Evolutionary conservation across 2,329 filamentous ascomycete genomes (phyloP), one percentile per base, ranked within the genome.

Genomic region (Monilinia fructicola): DNA sequence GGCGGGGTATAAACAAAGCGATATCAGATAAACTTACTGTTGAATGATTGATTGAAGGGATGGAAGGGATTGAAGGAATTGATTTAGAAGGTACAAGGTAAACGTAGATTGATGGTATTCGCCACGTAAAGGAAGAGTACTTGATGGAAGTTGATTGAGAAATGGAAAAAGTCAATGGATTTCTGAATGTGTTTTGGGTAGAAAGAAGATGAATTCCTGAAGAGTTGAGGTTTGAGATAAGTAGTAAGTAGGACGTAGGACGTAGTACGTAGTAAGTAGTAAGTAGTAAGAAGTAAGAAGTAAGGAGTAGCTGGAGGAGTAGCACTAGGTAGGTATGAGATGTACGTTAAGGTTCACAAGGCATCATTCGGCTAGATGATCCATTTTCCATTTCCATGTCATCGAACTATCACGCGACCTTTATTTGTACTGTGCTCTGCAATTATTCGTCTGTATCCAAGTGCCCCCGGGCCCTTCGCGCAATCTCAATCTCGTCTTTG

Each of bases 1-100:
- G 64, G 64, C 64, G 64, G 64, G 63, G 64, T 50, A 53, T 65
- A n/a, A 35, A 65, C 46, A 61, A 60, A 65, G 64, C 54, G 38
- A 53, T 12, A 28, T 26, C 38, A 42, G 56, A 26, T 26, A 31
- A 21, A 65, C 64, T 61, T 61, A 65, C 64, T 65, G 35, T 54
- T 65, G 54, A 62, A 28, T 28, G 58, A 67, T 67, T n/a, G n/a
- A n/a, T n/a, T n/a, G n/a, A n/a, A n/a, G n/a, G n/a, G n/a, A n/a
- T n/a, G n/a, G n/a, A n/a, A n/a, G n/a, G n/a, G n/a, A n/a, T n/a
- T 65, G 64, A 56, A 56, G 67, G 31, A 35, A 52, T 60, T 60
- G 35, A 64, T 53, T 64, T 54, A 53, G 38, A 50, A 50, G 58
- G 44, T 12, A 50, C 31, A 21, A 26, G n/a, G 28, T 14, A 12